These are phyloP conservation scores for Paramecium biaurelia DNA, from an alignment of 73 alveolate genomes.

Conservation along the genomic window DNA sequence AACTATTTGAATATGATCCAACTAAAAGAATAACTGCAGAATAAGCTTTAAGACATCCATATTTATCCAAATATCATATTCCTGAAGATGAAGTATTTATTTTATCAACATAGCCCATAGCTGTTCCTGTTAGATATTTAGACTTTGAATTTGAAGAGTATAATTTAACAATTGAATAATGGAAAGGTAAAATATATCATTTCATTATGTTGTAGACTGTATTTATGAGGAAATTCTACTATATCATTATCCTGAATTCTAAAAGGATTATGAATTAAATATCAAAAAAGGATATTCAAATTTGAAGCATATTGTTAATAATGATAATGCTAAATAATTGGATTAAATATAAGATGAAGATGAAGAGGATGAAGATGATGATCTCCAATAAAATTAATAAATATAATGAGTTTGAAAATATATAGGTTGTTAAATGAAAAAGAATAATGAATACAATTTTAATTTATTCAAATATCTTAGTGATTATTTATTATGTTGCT, in stretches of 20 bases:
- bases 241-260: slow-evolving; percentile 59
- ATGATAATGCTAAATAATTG: slow-evolving; percentile 12
- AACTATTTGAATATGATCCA: slow-evolving; percentile 78
- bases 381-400: background rate
- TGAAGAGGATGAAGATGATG: background rate
- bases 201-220: slow-evolving; percentile 36
- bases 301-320: slow-evolving; percentile 39
- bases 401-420: background rate
- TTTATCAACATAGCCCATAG: slow-evolving; percentile 50
- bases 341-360: background rate
- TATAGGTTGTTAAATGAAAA: background rate
- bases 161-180: slow-evolving; percentile 56
- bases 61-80: slow-evolving; percentile 73
- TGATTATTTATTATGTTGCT: too few relatives aligned
- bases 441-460: background rate
- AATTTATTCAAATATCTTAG: too few relatives aligned
- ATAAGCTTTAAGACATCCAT: slow-evolving; percentile 92
- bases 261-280: slow-evolving; percentile 50
- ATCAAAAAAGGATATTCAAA: slow-evolving; percentile 13
- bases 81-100: slow-evolving; percentile 69
- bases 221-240: slow-evolving; percentile 68
- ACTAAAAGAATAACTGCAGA: slow-evolving; percentile 85
- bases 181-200: slow-evolving; percentile 59
- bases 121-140: slow-evolving; percentile 49
- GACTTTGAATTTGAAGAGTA: slow-evolving; percentile 70